phyloP scores from a whole-genome alignment of 306 rosid genomes.

The Rosa rugosa region DNA sequence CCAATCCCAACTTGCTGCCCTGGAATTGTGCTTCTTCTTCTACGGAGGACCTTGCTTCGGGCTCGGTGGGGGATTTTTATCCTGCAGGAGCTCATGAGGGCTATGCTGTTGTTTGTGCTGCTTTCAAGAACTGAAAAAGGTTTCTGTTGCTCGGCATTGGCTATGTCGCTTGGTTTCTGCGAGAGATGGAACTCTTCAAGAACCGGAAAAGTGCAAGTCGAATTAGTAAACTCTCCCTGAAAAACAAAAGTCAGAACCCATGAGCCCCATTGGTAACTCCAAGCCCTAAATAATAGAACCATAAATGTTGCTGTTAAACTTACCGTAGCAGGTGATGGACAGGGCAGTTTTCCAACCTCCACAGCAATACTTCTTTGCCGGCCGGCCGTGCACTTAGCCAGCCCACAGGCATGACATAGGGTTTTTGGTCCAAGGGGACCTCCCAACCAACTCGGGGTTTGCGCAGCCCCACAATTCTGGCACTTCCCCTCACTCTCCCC shows the following conservation, averaged over 20 bases:
- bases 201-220: conserved; percentile 7
- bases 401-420: neutral
- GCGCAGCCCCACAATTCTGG: neutral
- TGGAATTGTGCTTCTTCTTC: conserved; percentile 29
- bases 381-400: neutral
- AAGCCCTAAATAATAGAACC: neutral
- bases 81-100: neutral
- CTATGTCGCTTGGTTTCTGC: neutral
- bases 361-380: neutral
- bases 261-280: conserved; percentile 10
- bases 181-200: neutral
- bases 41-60: conserved; percentile 52
- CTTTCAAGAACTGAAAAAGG: neutral
- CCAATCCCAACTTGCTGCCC: neutral
- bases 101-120: neutral
- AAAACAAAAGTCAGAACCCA: neutral
- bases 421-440: neutral
- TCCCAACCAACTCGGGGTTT: neutral
- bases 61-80: conserved; percentile 62
- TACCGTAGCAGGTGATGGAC: conserved; percentile 61
- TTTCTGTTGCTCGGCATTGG: neutral
- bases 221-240: conserved; percentile 40
- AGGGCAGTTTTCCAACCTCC: conserved; percentile 6
- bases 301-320: conserved; percentile 34
- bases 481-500: neutral